These are phyloP conservation scores for Calocybe cyanea DNA, from an alignment of 768 basidiomycete genomes.

Conservation along the genomic window DNA sequence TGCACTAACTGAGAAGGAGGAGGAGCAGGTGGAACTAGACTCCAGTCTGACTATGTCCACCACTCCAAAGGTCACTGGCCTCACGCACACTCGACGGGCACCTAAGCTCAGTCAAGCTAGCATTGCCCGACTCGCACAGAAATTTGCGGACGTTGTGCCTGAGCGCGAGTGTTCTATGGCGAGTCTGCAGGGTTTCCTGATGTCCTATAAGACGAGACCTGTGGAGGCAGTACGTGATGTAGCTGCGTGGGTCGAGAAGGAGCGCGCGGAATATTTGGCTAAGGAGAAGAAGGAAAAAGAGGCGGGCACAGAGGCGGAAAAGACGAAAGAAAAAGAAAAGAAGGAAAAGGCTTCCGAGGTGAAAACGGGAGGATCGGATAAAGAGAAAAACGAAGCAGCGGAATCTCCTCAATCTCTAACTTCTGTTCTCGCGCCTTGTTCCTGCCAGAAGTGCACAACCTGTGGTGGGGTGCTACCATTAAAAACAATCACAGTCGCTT, in stretches of 20 bases:
- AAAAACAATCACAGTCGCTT: too few relatives aligned
- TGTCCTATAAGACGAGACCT: slow-evolving; percentile 58
- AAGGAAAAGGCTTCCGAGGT: too few relatives aligned
- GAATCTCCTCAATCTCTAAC: too few relatives aligned
- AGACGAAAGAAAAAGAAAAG: too few relatives aligned
- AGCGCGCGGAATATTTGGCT: slow-evolving; percentile 22
- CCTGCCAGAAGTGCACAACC: too few relatives aligned
- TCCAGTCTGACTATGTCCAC: slow-evolving; percentile 1
- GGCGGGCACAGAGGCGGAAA: background rate
- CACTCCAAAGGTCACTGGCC: slow-evolving; percentile 16
- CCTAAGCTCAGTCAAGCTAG: slow-evolving; percentile 31
- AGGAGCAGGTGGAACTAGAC: background rate
- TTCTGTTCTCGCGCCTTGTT: too few relatives aligned
- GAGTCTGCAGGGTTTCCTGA: slow-evolving; percentile 43
- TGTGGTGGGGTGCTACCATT: too few relatives aligned
- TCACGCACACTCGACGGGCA: slow-evolving; percentile 23
- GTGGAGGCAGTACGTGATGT: slow-evolving; percentile 39
- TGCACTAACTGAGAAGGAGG: background rate
- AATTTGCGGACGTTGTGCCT: slow-evolving; percentile 45
- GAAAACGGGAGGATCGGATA: too few relatives aligned
- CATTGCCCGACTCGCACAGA: slow-evolving; percentile 37
- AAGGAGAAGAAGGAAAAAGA: slow-evolving; percentile 28
- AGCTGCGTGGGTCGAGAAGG: slow-evolving; percentile 41
- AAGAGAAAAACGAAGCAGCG: too few relatives aligned
- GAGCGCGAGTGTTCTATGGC: slow-evolving; percentile 35